These are phyloP conservation scores for Podospora australis DNA, from an alignment of 495 filamentous ascomycete genomes.

Conservation along the genomic window DNA sequence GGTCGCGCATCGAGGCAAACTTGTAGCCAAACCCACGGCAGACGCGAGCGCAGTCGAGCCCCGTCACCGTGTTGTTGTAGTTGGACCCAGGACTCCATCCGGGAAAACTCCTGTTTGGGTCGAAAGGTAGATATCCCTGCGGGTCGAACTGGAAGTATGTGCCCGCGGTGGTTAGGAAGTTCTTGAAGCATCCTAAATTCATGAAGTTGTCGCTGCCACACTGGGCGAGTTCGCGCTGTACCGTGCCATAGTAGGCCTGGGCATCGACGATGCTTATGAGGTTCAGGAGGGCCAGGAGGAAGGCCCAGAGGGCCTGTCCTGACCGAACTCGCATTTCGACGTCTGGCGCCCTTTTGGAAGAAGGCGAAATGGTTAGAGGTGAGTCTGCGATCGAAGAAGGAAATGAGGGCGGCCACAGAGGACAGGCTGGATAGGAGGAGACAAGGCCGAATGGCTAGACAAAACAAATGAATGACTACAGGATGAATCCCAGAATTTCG, in stretches of 20 bases:
- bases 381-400: neutral
- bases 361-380: neutral
- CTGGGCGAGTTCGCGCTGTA: neutral
- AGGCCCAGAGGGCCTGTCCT: slow-evolving; percentile 21
- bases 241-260: slow-evolving; percentile 18
- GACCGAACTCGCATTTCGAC: slow-evolving; percentile 10
- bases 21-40: slow-evolving; percentile 26
- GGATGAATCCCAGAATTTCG: neutral
- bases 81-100: slow-evolving; percentile 12
- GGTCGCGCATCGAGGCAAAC: slow-evolving; percentile 15
- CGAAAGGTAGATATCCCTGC: slow-evolving; percentile 2
- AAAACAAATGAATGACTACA: neutral
- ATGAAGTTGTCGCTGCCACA: slow-evolving; percentile 18
- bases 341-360: neutral
- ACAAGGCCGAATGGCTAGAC: neutral
- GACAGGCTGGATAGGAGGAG: neutral
- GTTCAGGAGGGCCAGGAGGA: slow-evolving; percentile 20
- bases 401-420: neutral
- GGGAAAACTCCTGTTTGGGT: slow-evolving; percentile 14
- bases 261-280: slow-evolving; percentile 18
- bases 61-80: slow-evolving; percentile 21
- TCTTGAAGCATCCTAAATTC: slow-evolving; percentile 18
- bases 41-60: slow-evolving; percentile 17
- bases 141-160: slow-evolving; percentile 12
- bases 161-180: neutral